phyloP scores from a whole-genome alignment of 495 filamentous ascomycete species.

The Hypoxylon rickii region DNA sequence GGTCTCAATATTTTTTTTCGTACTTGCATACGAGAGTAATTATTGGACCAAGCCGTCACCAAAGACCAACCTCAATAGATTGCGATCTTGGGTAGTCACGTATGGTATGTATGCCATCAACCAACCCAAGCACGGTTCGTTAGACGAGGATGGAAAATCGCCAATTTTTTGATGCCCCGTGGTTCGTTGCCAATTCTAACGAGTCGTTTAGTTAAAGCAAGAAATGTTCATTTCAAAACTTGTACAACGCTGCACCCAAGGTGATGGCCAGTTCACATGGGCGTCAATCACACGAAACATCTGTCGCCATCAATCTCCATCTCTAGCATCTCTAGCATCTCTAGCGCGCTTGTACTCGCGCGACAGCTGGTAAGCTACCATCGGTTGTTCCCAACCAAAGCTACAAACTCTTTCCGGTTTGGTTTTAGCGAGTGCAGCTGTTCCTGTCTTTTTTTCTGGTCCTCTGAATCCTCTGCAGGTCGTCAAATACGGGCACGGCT shows the following conservation, averaged over 20 bases:
- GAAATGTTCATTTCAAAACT: slow-evolving; percentile 12
- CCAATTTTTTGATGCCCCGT: slow-evolving; percentile 25
- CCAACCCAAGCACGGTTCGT: slow-evolving; percentile 7
- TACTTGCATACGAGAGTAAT: slow-evolving; percentile 27
- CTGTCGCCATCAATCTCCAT: slow-evolving; percentile 30
- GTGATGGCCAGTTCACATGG: slow-evolving; percentile 30
- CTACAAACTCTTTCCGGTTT: slow-evolving; percentile 26
- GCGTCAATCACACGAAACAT: slow-evolving; percentile 37
- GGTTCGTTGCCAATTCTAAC: slow-evolving; percentile 20
- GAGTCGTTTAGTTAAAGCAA: slow-evolving; percentile 19
- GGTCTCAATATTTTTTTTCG: slow-evolving; percentile 3
- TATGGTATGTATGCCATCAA: slow-evolving; percentile 31
- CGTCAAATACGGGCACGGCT: slow-evolving; percentile 35
- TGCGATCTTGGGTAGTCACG: slow-evolving; percentile 27
- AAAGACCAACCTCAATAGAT: slow-evolving; percentile 19
- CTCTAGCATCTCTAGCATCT: too few species aligned
- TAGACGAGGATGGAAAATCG: slow-evolving; percentile 9
- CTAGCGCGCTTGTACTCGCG: slow-evolving; percentile 31
- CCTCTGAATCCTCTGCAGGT: slow-evolving; percentile 34
- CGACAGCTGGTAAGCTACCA: slow-evolving; percentile 32
- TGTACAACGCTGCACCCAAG: slow-evolving; percentile 26
- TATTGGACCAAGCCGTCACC: slow-evolving; percentile 21
- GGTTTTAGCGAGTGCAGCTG: slow-evolving; percentile 22
- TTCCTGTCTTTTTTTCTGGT: slow-evolving; percentile 22
- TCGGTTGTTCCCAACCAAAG: slow-evolving; percentile 22